Percentiles rank a stretch among this genome's conserved stretches.
These are phyloP conservation scores for Candida takata DNA, from an alignment of 805 yeast genomes.

Conservation along the genomic window DNA sequence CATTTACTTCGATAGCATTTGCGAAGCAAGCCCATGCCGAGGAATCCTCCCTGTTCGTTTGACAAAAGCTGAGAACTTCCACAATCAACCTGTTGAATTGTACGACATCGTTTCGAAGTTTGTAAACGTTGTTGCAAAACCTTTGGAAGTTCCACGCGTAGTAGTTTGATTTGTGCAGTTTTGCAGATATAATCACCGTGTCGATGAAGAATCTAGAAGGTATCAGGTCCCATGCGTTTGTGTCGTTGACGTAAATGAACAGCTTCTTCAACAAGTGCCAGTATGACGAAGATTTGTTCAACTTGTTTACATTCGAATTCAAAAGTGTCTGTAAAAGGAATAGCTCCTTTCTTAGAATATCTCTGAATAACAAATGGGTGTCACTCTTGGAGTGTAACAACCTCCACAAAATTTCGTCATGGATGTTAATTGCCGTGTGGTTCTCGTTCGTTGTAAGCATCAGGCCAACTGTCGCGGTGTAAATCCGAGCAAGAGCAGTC, in stretches of 20 bases:
- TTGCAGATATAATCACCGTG: constrained; percentile 24
- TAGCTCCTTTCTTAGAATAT: constrained; percentile 16
- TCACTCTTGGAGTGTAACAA: constrained; percentile 4
- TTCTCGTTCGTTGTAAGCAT: constrained; percentile 32
- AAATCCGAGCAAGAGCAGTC: constrained; percentile 7
- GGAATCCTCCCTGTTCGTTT: constrained; percentile 23
- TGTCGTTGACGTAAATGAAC: constrained; percentile 10
- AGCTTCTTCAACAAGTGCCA: constrained; percentile 30
- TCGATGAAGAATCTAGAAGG: constrained; percentile 10
- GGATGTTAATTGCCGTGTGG: constrained; percentile 26
- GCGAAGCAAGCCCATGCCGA: constrained; percentile 30
- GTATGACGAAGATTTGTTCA: constrained; percentile 34
- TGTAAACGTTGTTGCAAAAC: constrained; percentile 25
- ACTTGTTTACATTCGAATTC: constrained; percentile 26
- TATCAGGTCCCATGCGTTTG: background rate
- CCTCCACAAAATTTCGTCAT: constrained; percentile 20
- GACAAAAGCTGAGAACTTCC: constrained; percentile 21
- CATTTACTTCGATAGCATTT: constrained; percentile 7
- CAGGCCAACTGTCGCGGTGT: constrained; percentile 27
- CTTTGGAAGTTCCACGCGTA: constrained; percentile 34
- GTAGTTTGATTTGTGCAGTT: constrained; percentile 30
- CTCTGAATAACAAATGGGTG: constrained; percentile 2
- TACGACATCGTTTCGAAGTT: background rate
- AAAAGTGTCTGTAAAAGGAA: constrained; percentile 20
- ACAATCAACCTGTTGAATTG: background rate